A percentile compares a stretch with the other conserved stretches of the same genome.
These are phyloP conservation scores for Candida rishiriensis DNA, from an alignment of 805 yeast genomes.

Conservation along the genomic window DNA sequence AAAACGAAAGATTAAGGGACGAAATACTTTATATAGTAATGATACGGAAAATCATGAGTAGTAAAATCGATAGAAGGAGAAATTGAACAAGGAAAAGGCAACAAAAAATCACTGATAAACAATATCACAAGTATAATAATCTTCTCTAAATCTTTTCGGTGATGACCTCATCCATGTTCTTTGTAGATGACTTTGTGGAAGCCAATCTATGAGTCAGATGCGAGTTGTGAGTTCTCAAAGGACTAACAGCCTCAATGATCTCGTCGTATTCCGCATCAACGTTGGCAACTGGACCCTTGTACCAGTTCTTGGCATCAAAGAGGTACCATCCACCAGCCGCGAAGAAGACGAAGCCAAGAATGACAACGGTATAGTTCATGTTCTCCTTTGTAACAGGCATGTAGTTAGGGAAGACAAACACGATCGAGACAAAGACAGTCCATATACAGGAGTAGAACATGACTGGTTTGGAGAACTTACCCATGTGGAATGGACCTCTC, in stretches of 20 bases:
- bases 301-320: slow-evolving; percentile 50
- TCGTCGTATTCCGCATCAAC: slow-evolving; percentile 32
- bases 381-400: slow-evolving; percentile 38
- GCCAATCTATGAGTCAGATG: slow-evolving; percentile 1
- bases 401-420: slow-evolving; percentile 48
- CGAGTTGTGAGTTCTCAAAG: slow-evolving; percentile 4
- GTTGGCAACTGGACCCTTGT: slow-evolving; percentile 49
- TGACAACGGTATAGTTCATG: slow-evolving; percentile 54
- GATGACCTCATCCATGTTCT: too few species aligned
- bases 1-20: too few species aligned
- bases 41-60: too few species aligned
- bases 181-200: not conserved
- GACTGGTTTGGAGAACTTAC: slow-evolving; percentile 35
- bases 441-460: slow-evolving; percentile 40
- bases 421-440: slow-evolving; percentile 43
- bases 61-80: too few species aligned
- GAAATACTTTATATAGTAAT: too few species aligned
- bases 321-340: slow-evolving; percentile 40
- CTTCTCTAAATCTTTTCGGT: too few species aligned
- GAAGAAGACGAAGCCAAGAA: slow-evolving; percentile 38
- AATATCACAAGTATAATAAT: too few species aligned
- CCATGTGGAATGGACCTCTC: slow-evolving; percentile 48
- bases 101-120: too few species aligned
- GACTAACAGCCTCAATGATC: slow-evolving; percentile 14
- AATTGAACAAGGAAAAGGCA: too few species aligned